Conservation (phyloP, 208 protist species). For the Crithidia bombi region DNA sequence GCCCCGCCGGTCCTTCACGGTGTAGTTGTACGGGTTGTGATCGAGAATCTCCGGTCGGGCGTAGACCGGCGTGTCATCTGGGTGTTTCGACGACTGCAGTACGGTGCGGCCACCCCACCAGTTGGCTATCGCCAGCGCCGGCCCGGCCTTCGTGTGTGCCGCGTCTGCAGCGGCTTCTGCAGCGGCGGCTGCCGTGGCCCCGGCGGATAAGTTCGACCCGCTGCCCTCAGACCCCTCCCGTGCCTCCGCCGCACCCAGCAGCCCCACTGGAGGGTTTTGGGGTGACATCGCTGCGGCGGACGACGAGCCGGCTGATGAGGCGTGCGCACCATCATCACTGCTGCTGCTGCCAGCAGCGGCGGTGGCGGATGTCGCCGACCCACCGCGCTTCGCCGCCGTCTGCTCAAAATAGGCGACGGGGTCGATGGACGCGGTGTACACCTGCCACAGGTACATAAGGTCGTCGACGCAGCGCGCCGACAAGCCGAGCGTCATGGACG, state of each 20-base stretch:
- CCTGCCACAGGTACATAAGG: conserved; percentile 85
- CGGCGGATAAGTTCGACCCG: not conserved
- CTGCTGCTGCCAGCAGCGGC: not conserved
- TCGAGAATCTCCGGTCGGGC: conserved; percentile 46
- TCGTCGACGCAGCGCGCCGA: conserved; percentile 78
- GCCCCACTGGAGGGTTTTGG: conserved; percentile 1
- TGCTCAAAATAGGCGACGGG: conserved; percentile 46
- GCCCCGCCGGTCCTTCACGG: conserved; percentile 40
- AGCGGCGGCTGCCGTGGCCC: conserved; percentile 11
- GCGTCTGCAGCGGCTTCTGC: conserved; percentile 1
- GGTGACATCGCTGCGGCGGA: conserved; percentile 3
- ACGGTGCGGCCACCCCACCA: conserved; percentile 32
- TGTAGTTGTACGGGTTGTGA: conserved; percentile 67
- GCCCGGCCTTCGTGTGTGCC: not conserved
- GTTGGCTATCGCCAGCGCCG: conserved; percentile 10
- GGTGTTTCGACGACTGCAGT: conserved; percentile 24
- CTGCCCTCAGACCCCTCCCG: not conserved
- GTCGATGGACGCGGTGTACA: conserved; percentile 82
- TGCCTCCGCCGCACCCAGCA: not conserved
- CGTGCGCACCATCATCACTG: not conserved
- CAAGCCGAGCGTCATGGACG: conserved; percentile 83
- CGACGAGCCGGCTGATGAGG: not conserved
- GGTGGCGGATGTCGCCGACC: not conserved
- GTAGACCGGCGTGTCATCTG: conserved; percentile 35
- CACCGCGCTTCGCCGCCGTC: conserved; percentile 15